Conservation (phyloP, 75 land plant species). For the Selaginella tamariscina region DNA sequence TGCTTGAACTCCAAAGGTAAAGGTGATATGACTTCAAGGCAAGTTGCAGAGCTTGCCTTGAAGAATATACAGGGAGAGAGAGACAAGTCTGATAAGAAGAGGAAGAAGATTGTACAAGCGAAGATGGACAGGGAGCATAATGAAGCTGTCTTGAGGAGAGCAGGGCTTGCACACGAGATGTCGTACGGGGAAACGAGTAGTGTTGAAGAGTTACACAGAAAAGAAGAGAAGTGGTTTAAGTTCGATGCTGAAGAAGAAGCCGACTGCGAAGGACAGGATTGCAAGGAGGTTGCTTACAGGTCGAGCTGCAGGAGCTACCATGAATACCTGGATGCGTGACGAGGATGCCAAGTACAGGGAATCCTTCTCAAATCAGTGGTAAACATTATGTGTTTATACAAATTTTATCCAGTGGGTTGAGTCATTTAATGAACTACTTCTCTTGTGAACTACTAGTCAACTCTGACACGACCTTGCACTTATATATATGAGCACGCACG, state of each 20-base stretch:
- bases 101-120: conserved; percentile 39
- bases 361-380: conserved; percentile 71
- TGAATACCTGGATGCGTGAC: conserved; percentile 34
- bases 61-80: conserved; percentile 82
- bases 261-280: conserved; percentile 54
- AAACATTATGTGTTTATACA: neutral
- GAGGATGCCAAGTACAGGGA: conserved; percentile 58
- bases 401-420: too few species aligned
- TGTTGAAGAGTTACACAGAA: neutral
- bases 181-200: conserved; percentile 28
- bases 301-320: conserved; percentile 36
- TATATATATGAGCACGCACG: too few species aligned
- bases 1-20: neutral
- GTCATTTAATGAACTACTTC: too few species aligned
- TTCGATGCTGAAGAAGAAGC: conserved; percentile 66
- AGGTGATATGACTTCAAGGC: neutral
- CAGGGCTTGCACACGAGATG: conserved; percentile 47
- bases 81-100: conserved; percentile 38
- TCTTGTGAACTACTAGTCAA: too few species aligned
- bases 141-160: conserved; percentile 49
- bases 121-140: conserved; percentile 66
- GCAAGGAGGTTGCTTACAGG: conserved; percentile 41
- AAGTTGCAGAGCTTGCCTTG: neutral
- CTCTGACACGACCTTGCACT: too few species aligned
- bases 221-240: conserved; percentile 36